Evolutionary conservation across 2,329 filamentous ascomycete species (phyloP), one percentile per base, ranked within the genome.

Genomic region (Colletotrichum sp.): DNA sequence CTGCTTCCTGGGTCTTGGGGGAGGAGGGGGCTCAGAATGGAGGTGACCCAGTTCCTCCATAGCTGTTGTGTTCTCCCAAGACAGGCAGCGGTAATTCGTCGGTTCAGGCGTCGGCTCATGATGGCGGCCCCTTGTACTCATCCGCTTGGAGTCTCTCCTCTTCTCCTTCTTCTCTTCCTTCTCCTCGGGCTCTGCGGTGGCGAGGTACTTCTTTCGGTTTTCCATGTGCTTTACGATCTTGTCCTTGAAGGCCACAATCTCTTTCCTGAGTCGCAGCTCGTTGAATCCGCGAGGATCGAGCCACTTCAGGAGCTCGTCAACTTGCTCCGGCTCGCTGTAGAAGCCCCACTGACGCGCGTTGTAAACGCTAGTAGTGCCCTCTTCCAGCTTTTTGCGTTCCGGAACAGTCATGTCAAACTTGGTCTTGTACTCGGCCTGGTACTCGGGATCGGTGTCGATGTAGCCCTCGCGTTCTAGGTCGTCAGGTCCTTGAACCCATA

Each of bases 401-500:
- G 93, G 92, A 1, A 98, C 93, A 3, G 94, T 98, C 87, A 96
- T 94, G 78, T 93, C 90, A 84, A 97, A 97, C 78, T 93, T 92
- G 74, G 90, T 89, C 81, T 92, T 90, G 83, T 98, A 98, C 81
- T 95, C 92, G 73, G 93, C 90, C 82, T 95, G 91, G 76, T 93
- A 90, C 21, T 95, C 93, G 8, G 92, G 87, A 1, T 90, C 87
- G 78, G 97, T 88, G 78, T 98, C 95, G 79, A 98, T 95, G 82
- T 96, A 98, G 7, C 96, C 96, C 79, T 94, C 90, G 4, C 94
- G 91, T 84, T 98, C 96, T 82, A 98, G 91, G 72, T 96, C 93
- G 82, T 98, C 95, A 0, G 97, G 97, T 0, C 97, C 97, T 84
- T 99, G 97, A 16, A 99, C 93, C 97, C 97, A 99, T 72, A 99